Base-by-base conservation (phyloP, 1,284 basidiomycete species). In the Anthracocystis walkeri region DNA sequence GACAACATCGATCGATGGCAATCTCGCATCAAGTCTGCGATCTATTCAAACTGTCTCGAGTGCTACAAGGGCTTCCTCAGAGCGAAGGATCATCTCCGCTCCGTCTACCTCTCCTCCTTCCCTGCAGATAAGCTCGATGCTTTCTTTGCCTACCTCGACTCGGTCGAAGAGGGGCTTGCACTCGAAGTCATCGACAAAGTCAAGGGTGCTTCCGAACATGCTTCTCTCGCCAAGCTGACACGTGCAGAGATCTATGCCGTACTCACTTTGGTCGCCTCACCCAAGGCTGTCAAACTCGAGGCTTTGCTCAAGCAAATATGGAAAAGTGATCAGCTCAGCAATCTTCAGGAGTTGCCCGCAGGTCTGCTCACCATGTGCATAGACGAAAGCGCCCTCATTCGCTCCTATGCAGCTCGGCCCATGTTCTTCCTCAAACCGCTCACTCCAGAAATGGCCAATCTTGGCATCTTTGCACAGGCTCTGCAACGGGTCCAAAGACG, bases 41-140 rank as follows among this genome's bases (percentile, higher is more conserved):
- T 78, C 53, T 77, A 75, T 38, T 56, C 67, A 27, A 72, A 67
- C 48, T 82, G 80, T 23, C n/a, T 71, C 56, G 77, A 77, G 8
- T 80, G 78, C 62, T 79, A 75, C 62, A 67, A 75, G 21, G 74
- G 68, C 31, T 79, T 68, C 20, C 57, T 80, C 45, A 46, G 40
- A 7, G 77, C 72, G 20, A 77, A 75, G 21, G 52, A 72, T 16
- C 68, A 59, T 20, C 68, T 77, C 23, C 60, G 64, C 33, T 23
- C 54, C 46, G 49, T 53, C 33, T 71, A 74, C 33, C 73, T 76
- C 25, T 61, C 61, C 12, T 46, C 59, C 40, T 79, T 70, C n/a
- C 61, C 77, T 5, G 7, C 12, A 14, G 67, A 70, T 31, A 72
- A 72, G 51, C 46, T 81, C 48, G 69, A 69, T 21, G 60, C 66